Percentiles rank a stretch among this genome's conserved stretches.
phyloP scores from a whole-genome alignment of 805 yeast genomes.

The Metschnikowia lochheadii region DNA sequence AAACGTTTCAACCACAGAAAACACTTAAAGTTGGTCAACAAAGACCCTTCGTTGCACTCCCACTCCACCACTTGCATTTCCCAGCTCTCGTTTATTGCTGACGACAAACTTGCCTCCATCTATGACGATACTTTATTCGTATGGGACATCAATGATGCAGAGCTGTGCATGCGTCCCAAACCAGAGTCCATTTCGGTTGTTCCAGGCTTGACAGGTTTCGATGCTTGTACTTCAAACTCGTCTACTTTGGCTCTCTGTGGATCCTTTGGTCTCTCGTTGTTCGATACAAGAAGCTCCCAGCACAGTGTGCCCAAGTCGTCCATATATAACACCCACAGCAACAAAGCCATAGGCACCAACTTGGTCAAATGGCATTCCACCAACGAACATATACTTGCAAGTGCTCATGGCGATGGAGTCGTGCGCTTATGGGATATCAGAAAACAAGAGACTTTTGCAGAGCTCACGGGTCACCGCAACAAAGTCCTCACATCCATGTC shows the following conservation, averaged over 20 bases:
- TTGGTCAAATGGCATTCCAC: slow-evolving; percentile 60
- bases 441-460: slow-evolving; percentile 49
- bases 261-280: slow-evolving; percentile 66
- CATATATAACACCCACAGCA: slow-evolving; percentile 7
- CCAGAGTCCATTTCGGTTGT: slow-evolving; percentile 55
- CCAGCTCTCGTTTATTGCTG: slow-evolving; percentile 24
- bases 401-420: slow-evolving; percentile 54
- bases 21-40: slow-evolving; percentile 42
- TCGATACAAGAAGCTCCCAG: slow-evolving; percentile 58
- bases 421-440: slow-evolving; percentile 76
- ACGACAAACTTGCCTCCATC: slow-evolving; percentile 51
- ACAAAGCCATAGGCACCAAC: slow-evolving; percentile 29
- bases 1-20: slow-evolving; percentile 76
- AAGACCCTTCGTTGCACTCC: slow-evolving; percentile 18
- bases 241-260: slow-evolving; percentile 59
- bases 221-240: slow-evolving; percentile 17
- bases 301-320: slow-evolving; percentile 30
- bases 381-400: slow-evolving; percentile 59
- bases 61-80: slow-evolving; percentile 25
- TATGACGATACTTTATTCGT: slow-evolving; percentile 68
- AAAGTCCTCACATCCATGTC: slow-evolving; percentile 48
- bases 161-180: slow-evolving; percentile 29
- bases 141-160: slow-evolving; percentile 68
- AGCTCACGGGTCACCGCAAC: slow-evolving; percentile 53
- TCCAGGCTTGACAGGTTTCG: slow-evolving; percentile 49